Conservation (phyloP, 768 basidiomycete genomes). For the Suillus bovinus region DNA sequence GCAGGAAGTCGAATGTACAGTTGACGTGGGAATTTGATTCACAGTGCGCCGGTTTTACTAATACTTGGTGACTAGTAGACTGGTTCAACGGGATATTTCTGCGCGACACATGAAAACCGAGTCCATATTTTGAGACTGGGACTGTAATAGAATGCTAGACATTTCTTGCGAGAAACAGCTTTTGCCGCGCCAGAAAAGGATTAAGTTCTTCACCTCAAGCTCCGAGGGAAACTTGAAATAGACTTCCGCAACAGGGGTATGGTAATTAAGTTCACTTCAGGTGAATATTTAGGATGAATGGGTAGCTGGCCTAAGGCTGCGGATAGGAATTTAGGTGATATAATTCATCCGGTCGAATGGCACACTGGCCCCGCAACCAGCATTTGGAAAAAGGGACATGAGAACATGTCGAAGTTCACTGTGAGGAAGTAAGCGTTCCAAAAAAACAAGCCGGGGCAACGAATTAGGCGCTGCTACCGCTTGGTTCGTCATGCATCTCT, state of each 20-base stretch:
- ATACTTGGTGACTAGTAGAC: not conserved
- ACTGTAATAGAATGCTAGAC: not conserved
- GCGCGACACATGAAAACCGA: not conserved
- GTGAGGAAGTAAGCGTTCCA: not conserved
- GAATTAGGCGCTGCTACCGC: not conserved
- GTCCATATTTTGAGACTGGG: too few species aligned
- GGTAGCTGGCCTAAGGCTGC: not conserved
- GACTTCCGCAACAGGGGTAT: not conserved
- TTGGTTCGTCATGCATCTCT: not conserved
- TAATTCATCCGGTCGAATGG: not conserved
- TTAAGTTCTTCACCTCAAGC: not conserved
- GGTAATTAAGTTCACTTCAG: not conserved
- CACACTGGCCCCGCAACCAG: not conserved
- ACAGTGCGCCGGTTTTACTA: not conserved
- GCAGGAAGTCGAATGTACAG: too few species aligned
- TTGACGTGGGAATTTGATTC: not conserved
- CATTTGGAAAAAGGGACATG: not conserved
- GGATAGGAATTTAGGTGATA: too few species aligned
- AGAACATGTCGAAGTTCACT: not conserved
- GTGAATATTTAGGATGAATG: not conserved
- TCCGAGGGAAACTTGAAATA: conserved; percentile 3
- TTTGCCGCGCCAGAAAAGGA: not conserved
- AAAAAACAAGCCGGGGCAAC: not conserved
- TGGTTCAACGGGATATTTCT: not conserved
- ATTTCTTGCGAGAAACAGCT: not conserved